phyloP scores from a whole-genome alignment of 805 yeast genomes.

The Limtongia smithiae region DNA sequence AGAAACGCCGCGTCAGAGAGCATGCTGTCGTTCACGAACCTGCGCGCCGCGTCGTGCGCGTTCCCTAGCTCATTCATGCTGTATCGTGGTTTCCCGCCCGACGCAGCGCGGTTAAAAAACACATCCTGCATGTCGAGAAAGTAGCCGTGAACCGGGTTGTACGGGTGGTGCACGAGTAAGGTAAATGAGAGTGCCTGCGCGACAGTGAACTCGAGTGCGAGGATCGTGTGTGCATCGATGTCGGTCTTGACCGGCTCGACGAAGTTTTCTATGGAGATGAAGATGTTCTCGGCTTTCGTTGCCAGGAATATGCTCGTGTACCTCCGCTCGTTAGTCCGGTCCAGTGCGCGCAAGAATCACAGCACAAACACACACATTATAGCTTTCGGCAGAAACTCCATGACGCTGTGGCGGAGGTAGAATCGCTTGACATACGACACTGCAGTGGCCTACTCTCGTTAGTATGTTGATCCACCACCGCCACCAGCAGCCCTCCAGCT shows the following conservation, averaged over 20 bases:
- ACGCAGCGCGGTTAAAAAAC: conserved; percentile 36
- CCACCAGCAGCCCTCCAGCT: background rate
- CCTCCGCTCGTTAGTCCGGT: conserved; percentile 7
- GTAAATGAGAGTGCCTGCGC: conserved; percentile 75
- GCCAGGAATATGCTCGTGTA: conserved; percentile 82
- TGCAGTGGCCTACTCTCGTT: conserved; percentile 59
- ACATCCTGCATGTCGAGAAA: conserved; percentile 79
- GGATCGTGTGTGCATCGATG: conserved; percentile 58
- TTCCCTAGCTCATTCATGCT: conserved; percentile 40
- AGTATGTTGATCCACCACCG: background rate
- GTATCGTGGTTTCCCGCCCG: too few relatives aligned
- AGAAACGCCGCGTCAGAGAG: conserved; percentile 72
- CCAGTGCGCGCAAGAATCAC: background rate
- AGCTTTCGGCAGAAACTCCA: conserved; percentile 84
- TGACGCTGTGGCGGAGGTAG: conserved; percentile 72
- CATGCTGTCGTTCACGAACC: conserved; percentile 61
- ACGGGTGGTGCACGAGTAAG: conserved; percentile 82
- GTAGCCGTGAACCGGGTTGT: conserved; percentile 87
- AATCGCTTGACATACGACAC: conserved; percentile 76
- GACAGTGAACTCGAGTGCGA: conserved; percentile 75
- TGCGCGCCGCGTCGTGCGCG: conserved; percentile 65
- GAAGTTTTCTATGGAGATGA: conserved; percentile 78
- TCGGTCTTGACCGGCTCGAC: conserved; percentile 66
- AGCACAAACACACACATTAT: conserved; percentile 50
- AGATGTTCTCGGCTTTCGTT: conserved; percentile 87